Evolutionary conservation across 257 asterid species (phyloP).

Genomic region (Nicotiana tomentosiformis): DNA sequence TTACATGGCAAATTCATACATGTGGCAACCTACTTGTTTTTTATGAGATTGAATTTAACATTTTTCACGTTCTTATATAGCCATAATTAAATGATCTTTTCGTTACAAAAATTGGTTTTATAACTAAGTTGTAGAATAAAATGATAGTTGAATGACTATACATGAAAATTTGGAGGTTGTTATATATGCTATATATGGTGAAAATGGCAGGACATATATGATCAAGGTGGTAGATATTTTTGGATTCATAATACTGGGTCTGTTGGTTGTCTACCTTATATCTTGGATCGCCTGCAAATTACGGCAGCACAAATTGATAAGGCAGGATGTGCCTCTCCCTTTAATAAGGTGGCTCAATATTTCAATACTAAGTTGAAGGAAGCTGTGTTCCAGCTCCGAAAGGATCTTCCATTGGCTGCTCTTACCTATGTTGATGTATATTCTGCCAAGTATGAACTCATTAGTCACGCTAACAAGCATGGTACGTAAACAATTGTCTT

Average conservation of each 20-base stretch:
- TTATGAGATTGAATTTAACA: not conserved
- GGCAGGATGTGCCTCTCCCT: slow-evolving; percentile 64
- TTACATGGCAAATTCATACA: not conserved
- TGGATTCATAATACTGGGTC: slow-evolving; percentile 98
- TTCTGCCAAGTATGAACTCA: slow-evolving; percentile 67
- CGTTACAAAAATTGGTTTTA: not conserved
- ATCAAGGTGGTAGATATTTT: slow-evolving; percentile 66
- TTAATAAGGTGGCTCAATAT: slow-evolving; percentile 53
- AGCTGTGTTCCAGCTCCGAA: slow-evolving; percentile 42
- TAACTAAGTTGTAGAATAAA: too few relatives aligned
- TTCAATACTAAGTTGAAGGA: slow-evolving; percentile 55
- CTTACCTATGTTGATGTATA: slow-evolving; percentile 77
- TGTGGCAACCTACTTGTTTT: not conserved
- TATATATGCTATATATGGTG: not conserved
- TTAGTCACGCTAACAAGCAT: slow-evolving; percentile 43
- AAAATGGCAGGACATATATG: slow-evolving; percentile 39
- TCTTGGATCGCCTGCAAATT: slow-evolving; percentile 42
- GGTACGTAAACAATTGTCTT: slow-evolving; percentile 28
- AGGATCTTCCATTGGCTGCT: slow-evolving; percentile 52
- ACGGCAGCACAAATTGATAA: slow-evolving; percentile 47
- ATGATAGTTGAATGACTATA: not conserved
- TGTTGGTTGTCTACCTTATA: slow-evolving; percentile 72
- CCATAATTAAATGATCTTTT: too few relatives aligned
- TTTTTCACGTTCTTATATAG: too few relatives aligned
- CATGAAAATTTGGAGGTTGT: too few relatives aligned